Evolutionary conservation across 805 yeast genomes (phyloP).

Genomic region (Candida andamanensis): DNA sequence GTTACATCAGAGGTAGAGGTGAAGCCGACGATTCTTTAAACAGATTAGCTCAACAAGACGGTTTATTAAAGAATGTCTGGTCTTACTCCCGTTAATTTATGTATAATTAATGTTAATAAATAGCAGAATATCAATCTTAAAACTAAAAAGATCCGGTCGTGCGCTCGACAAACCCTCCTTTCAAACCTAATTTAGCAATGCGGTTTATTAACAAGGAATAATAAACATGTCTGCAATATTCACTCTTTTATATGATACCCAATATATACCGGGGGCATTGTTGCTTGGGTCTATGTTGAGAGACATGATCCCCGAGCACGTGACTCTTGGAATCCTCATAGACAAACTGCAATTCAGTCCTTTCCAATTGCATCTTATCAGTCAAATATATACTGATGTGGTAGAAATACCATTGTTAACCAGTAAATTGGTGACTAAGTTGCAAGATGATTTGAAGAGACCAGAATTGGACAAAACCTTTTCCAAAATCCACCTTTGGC

Average conservation of each 20-base stretch:
- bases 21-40: constrained; percentile 98
- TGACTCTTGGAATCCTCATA: constrained; percentile 27
- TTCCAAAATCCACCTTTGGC: constrained; percentile 57
- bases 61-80: constrained; percentile 95
- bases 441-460: constrained; percentile 36
- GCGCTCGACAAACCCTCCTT: too few relatives aligned
- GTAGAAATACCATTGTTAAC: constrained; percentile 22
- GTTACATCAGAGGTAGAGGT: constrained; percentile 98
- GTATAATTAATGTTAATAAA: constrained; percentile 22
- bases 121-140: too few relatives aligned
- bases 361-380: constrained; percentile 23
- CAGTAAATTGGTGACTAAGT: constrained; percentile 17
- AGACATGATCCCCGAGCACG: constrained; percentile 12
- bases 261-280: constrained; percentile 55
- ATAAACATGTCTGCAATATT: constrained; percentile 36
- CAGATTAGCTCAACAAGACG: constrained; percentile 99
- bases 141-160: too few relatives aligned
- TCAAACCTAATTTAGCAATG: too few relatives aligned
- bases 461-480: constrained; percentile 50
- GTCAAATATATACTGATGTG: constrained; percentile 23
- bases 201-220: too few relatives aligned
- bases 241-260: constrained; percentile 45
- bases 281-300: constrained; percentile 39
- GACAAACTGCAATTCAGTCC: constrained; percentile 23
- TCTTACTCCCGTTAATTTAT: constrained; percentile 78